Evolutionary conservation across 768 basidiomycete species (phyloP), one percentile per base, ranked within the genome.

Genomic region (Cyathus striatus): DNA sequence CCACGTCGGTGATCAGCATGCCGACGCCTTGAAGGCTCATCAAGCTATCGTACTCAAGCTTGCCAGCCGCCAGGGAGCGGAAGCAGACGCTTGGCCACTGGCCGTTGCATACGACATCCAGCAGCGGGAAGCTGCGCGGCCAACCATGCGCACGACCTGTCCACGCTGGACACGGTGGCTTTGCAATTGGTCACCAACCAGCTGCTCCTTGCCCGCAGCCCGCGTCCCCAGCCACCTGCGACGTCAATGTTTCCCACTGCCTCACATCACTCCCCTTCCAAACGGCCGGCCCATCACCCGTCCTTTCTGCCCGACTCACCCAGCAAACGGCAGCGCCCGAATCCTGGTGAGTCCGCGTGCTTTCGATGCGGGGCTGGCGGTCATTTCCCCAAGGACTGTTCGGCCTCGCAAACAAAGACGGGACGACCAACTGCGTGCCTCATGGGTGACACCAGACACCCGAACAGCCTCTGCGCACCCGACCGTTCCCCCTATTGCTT

Each of bases 401-500:
- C 35, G 1, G 49, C 56, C 4, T 13, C 21, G 9, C 10, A 33
- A 21, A 61, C 59, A 7, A 24, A 22, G 13, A 54, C 63, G n/a
- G 61, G 59, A 30, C 27, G 3, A 49, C 47, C n/a, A 45, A 53
- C 27, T 14, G 52, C 54, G 0, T 9, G 44, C 12, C 41, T 61
- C 22, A 40, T 44, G 17, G 3, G 41, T n/a, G 43, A 42, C 22
- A 17, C 41, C 13, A 47, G 40, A n/a, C 38, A 44, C 23, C 43
- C 42, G 13, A 45, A 65, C 27, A 52, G 50, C 10, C 49, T 65
- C n/a, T n/a, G 44, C 1, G 41, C 42, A 2, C 47, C 55, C 0
- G 16, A 52, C 20, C 55, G 63, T 5, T 9, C 35, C 24, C 3
- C 42, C 4, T 64, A 41, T 49, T 65, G 63, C 41, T 63, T 66